phyloP scores from a whole-genome alignment of 139 green algal genomes.

The Micromonas commoda region DNA sequence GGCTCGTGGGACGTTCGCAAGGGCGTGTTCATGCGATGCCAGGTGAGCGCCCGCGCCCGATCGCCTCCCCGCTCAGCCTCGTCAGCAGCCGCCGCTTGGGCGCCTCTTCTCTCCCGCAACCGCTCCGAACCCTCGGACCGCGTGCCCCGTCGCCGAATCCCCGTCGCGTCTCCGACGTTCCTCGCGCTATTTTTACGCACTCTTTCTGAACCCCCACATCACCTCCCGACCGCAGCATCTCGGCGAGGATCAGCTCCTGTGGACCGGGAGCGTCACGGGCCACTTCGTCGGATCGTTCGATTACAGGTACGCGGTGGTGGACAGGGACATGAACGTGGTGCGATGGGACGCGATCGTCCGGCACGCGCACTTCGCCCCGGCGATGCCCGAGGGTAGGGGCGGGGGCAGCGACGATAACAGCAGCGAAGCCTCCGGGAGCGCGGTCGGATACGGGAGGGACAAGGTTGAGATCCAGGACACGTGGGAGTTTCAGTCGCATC shows the following conservation, averaged over 20 bases:
- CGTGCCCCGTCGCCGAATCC: background rate
- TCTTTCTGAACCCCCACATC: background rate
- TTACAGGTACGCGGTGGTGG: constrained; percentile 23
- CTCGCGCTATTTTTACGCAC: background rate
- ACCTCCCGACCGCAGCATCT: background rate
- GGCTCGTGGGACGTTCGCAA: constrained; percentile 10
- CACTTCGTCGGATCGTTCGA: background rate
- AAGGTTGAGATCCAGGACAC: background rate
- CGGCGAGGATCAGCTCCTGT: background rate
- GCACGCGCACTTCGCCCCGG: background rate
- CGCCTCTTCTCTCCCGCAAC: too few relatives aligned
- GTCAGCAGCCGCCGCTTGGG: too few relatives aligned
- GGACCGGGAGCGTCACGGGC: background rate
- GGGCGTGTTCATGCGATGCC: constrained; percentile 10
- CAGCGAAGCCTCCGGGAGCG: background rate
- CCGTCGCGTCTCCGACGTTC: background rate
- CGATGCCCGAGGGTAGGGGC: background rate
- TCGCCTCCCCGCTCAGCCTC: too few relatives aligned
- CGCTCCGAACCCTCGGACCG: too few relatives aligned
- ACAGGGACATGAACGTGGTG: constrained; percentile 1
- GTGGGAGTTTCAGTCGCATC: constrained; percentile 37
- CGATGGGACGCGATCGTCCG: background rate
- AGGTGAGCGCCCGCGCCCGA: background rate
- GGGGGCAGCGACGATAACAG: background rate
- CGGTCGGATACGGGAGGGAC: background rate